Evolutionary conservation across 2,329 filamentous ascomycete genomes (phyloP), one percentile per base, ranked within the genome.

Genomic region (Didymellaceae sp.): DNA sequence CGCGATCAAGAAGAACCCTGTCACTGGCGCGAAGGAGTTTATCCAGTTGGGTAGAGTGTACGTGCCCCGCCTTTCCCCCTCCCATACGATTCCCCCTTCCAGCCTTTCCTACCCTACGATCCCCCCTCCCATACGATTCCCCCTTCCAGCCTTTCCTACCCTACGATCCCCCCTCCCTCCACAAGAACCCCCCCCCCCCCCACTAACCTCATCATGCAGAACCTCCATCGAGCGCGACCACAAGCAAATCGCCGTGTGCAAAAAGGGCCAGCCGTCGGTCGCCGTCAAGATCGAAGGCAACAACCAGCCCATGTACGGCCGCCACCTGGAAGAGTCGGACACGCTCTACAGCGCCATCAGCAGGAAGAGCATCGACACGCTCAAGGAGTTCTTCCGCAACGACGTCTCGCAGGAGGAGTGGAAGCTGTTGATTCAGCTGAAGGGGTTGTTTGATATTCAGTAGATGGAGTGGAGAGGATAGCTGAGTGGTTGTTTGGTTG

Each of bases 201-300:
- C 13, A 5, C 20, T n/a, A 10, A 6, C 20, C 20, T 22, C 20
- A 16, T 20, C 17, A 16, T 18, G 50, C 67, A 96, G 92, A n/a
- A 90, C 90, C 47, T 92, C 89, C 2, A 99, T 99, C 69, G 93
- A 99, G 76, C 88, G 95, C 71, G 95, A 99, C 63, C 94, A 99
- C 83, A 99, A 99, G 80, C 86, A 94, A 58, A 87, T 99, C 61
- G 84, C 82, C 8, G 82, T 96, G 50, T 96, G 91, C 80, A 99
- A 99, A 77, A 93, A 91, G 78, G 93, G 93, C 43, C 90, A 96
- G 70, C 94, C 95, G n/a, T 95, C 91, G 1, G 95, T 99, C 8
- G 94, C 94, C 16, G 82, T 99, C 79, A 99, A 99, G 82, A 95
- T 99, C 66, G 95, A 99, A 78, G 93, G 91, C 45, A 78, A 87